Evolutionary conservation across 2,329 filamentous ascomycete genomes (phyloP).

Genomic region (Sphaerulina vaccinii): DNA sequence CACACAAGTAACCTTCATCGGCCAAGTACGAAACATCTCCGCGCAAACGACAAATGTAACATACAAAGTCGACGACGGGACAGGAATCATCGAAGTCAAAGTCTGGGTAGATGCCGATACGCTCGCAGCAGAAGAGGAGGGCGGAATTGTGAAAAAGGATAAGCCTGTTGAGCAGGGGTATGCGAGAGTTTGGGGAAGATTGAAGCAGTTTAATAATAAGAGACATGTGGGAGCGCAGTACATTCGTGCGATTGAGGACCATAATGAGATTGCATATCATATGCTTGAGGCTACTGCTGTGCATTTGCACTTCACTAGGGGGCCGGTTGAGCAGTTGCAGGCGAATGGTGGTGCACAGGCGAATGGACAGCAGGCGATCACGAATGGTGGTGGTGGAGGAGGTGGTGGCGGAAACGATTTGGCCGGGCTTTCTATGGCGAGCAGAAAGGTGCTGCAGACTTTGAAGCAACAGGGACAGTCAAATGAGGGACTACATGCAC

Average conservation of each 20-base stretch:
- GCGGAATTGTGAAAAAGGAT: constrained; percentile 42
- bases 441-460: constrained; percentile 68
- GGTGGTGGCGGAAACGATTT: constrained; percentile 35
- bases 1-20: constrained; percentile 76
- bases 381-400: constrained; percentile 34
- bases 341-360: constrained; percentile 31
- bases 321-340: constrained; percentile 55
- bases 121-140: constrained; percentile 41
- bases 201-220: constrained; percentile 83
- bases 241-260: constrained; percentile 75
- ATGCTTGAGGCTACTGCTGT: constrained; percentile 85
- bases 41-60: constrained; percentile 88
- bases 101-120: constrained; percentile 72
- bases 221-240: constrained; percentile 76
- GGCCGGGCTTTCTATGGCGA: constrained; percentile 48
- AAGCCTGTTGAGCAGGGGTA: constrained; percentile 72
- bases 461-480: constrained; percentile 66
- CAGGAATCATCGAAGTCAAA: constrained; percentile 79
- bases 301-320: constrained; percentile 78
- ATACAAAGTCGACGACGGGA: constrained; percentile 93
- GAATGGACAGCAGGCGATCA: constrained; percentile 27
- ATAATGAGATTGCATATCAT: constrained; percentile 92
- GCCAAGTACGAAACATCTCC: constrained; percentile 83
- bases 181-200: constrained; percentile 79
- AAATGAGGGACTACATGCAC: constrained; percentile 80